These are phyloP conservation scores for Coemansia sp. DNA, from an alignment of 192 early-diverging fungal species.

Conservation along the genomic window DNA sequence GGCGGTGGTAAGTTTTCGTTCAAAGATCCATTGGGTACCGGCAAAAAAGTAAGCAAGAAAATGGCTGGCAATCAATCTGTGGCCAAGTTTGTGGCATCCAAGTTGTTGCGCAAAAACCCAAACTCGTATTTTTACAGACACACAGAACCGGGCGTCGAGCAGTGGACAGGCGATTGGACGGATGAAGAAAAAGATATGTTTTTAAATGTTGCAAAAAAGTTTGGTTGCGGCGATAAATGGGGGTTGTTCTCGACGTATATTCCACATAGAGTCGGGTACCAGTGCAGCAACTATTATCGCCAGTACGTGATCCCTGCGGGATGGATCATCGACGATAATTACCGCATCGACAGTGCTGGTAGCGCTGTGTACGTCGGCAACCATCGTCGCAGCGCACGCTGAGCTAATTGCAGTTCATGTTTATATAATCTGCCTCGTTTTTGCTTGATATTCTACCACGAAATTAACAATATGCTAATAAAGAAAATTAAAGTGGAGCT, in stretches of 20 bases:
- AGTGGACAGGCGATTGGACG: constrained; percentile 78
- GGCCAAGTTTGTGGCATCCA: constrained; percentile 59
- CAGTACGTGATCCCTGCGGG: constrained; percentile 53
- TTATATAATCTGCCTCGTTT: neutral
- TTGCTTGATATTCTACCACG: too few relatives aligned
- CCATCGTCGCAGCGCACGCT: constrained; percentile 27
- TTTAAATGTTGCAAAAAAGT: constrained; percentile 48
- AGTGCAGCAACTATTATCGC: constrained; percentile 58
- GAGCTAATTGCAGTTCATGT: neutral
- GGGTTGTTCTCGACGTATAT: constrained; percentile 42
- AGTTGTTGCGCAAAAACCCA: constrained; percentile 73
- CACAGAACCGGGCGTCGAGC: constrained; percentile 72
- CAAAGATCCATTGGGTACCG: constrained; percentile 62
- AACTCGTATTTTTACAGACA: constrained; percentile 80
- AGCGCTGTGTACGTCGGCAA: constrained; percentile 50
- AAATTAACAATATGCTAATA: too few relatives aligned
- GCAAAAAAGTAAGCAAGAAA: constrained; percentile 42
- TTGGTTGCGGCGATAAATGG: constrained; percentile 57
- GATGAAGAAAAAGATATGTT: constrained; percentile 63
- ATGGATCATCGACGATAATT: constrained; percentile 54
- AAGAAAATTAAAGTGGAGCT: too few relatives aligned
- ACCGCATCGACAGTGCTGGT: constrained; percentile 39
- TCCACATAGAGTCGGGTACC: constrained; percentile 53
- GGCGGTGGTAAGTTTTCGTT: constrained; percentile 75
- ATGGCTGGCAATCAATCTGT: constrained; percentile 41